Evolutionary conservation across 305 asterid genomes (phyloP).

Genomic region (Solanum chacoense): DNA sequence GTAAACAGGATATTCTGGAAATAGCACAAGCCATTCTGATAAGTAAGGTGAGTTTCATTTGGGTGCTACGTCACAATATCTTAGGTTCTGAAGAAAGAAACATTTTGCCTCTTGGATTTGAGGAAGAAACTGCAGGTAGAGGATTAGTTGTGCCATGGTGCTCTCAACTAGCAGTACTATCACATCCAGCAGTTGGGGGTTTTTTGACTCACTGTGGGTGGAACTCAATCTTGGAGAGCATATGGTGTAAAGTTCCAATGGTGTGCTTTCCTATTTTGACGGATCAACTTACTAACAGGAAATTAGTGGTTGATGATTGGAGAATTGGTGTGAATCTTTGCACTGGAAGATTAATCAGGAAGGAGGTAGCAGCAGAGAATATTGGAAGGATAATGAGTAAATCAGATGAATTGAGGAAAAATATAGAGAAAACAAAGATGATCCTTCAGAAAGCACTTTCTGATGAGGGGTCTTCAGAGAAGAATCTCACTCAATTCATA

Average conservation of each 20-base stretch:
- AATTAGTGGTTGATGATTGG: constrained; percentile 8
- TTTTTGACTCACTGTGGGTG: constrained; percentile 57
- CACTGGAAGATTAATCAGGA: neutral
- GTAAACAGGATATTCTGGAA: constrained; percentile 18
- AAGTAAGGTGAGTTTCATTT: constrained; percentile 25
- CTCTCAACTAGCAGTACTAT: constrained; percentile 27
- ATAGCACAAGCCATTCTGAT: constrained; percentile 33
- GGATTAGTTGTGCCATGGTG: constrained; percentile 53
- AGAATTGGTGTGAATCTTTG: constrained; percentile 1
- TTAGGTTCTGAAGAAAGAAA: constrained; percentile 12
- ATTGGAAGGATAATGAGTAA: neutral
- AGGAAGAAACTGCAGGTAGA: constrained; percentile 8
- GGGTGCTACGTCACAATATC: constrained; percentile 42
- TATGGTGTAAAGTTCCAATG: constrained; percentile 7
- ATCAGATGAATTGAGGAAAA: neutral
- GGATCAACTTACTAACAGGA: constrained; percentile 8
- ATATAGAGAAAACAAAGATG: neutral
- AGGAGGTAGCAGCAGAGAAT: constrained; percentile 2
- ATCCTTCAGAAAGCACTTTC: neutral
- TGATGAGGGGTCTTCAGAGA: neutral
- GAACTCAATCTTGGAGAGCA: constrained; percentile 27
- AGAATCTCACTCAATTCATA: constrained; percentile 2
- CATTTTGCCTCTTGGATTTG: constrained; percentile 29
- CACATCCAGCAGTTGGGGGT: constrained; percentile 38
- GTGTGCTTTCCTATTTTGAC: constrained; percentile 4